Percentiles rank a stretch among this genome's conserved stretches.
phyloP scores from a whole-genome alignment of 805 yeast species.

The Candida morakotiae region DNA sequence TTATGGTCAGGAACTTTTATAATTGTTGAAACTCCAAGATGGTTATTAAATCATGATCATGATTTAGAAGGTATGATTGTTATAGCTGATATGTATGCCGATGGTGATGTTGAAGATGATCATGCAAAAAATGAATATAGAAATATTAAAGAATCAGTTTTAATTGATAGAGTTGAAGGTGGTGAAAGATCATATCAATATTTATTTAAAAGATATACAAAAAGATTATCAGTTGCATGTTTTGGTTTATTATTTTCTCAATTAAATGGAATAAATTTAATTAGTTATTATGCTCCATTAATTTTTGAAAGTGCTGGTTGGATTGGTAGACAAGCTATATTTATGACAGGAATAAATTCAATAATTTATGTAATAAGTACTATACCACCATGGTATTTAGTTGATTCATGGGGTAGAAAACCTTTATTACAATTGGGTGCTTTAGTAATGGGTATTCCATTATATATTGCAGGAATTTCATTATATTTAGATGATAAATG shows the following conservation, averaged over 20 bases:
- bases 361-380: conserved; percentile 49
- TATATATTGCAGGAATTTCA: conserved; percentile 60
- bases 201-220: conserved; percentile 72
- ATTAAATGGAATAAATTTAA: conserved; percentile 88
- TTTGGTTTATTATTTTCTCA: conserved; percentile 91
- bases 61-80: conserved; percentile 78
- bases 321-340: conserved; percentile 80
- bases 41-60: conserved; percentile 46
- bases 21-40: conserved; percentile 45
- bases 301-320: conserved; percentile 96
- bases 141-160: conserved; percentile 75
- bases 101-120: conserved; percentile 69
- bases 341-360: conserved; percentile 78
- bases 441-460: conserved; percentile 69
- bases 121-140: conserved; percentile 70
- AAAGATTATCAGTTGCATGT: conserved; percentile 82
- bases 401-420: conserved; percentile 88
- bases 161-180: conserved; percentile 76
- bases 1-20: conserved; percentile 36
- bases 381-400: conserved; percentile 86
- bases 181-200: conserved; percentile 65
- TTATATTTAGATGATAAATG: conserved; percentile 28
- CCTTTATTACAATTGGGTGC: conserved; percentile 82
- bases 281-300: conserved; percentile 88
- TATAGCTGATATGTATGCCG: conserved; percentile 76